A percentile compares a stretch with the other conserved stretches of the same genome.
Conservation (phyloP, 1,139 yeast species). For the Yamadazyma pseudoaaseri region DNA sequence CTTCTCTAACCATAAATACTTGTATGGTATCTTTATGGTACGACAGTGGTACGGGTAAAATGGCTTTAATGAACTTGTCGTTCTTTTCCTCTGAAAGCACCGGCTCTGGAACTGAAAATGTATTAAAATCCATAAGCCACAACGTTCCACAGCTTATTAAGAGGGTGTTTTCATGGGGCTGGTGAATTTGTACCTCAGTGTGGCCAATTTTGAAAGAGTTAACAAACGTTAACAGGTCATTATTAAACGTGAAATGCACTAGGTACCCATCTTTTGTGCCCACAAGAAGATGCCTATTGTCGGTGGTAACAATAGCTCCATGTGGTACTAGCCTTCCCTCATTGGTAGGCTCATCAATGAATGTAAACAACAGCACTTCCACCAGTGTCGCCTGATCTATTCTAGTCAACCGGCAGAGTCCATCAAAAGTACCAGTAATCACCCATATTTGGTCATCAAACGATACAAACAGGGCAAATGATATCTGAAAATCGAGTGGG, state of each 20-base stretch:
- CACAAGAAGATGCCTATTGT: slow-evolving; percentile 16
- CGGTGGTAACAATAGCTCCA: slow-evolving; percentile 13
- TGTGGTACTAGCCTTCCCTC: slow-evolving; percentile 17
- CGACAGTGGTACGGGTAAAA: slow-evolving; percentile 15
- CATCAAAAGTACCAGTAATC: slow-evolving; percentile 23
- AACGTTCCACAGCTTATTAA: slow-evolving; percentile 33
- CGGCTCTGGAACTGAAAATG: slow-evolving; percentile 34
- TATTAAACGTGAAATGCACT: slow-evolving; percentile 16
- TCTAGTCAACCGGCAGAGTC: slow-evolving; percentile 8
- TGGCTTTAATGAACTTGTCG: slow-evolving; percentile 21
- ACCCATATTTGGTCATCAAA: slow-evolving; percentile 6
- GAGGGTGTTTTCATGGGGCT: slow-evolving; percentile 18
- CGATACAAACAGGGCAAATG: slow-evolving; percentile 16
- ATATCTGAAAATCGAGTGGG: slow-evolving; percentile 17
- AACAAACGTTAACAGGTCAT: slow-evolving; percentile 2
- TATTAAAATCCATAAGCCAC: slow-evolving; percentile 42
- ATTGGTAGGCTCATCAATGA: neutral
- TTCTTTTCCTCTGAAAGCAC: slow-evolving; percentile 40
- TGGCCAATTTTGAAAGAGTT: slow-evolving; percentile 25
- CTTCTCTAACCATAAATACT: slow-evolving; percentile 40
- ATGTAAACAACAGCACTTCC: neutral
- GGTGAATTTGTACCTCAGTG: slow-evolving; percentile 13
- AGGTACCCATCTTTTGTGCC: slow-evolving; percentile 33
- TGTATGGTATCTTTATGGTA: slow-evolving; percentile 13
- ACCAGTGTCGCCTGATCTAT: neutral